Base-by-base conservation (phyloP, 768 basidiomycete genomes). In the Lanmaoa pseudosensibilis region DNA sequence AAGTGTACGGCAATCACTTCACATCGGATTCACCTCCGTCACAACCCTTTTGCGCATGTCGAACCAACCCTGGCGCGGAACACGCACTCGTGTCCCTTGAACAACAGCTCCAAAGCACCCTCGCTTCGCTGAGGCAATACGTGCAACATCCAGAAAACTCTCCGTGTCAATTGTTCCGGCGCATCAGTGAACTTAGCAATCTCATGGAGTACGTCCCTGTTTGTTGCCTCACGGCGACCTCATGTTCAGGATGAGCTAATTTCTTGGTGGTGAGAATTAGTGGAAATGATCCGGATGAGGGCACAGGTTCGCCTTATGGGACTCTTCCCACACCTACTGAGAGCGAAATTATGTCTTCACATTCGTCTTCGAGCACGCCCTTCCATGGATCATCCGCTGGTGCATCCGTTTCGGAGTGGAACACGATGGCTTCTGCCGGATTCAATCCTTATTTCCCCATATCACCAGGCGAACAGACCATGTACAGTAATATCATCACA, bases 401-500 rank as follows among this genome's bases (percentile, higher is more conserved):
- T 63, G 78, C 72, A 55, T 62, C 82, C 53, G 80, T 81, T 39
- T 80, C 83, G 60, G 81, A 87, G 70, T 87, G 85, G 86, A 81
- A 77, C 60, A 75, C 80, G 55, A 75, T 85, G 67, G 64, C 75
- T 37, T 75, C 80, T 23, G 65, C 80, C 30, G 80, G 81, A 33
- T 88, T 86, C 72, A 87, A 85, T 52, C 77, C 87, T 6, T 89
- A 89, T 70, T 89, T 89, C 66, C 82, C 86, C 34, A 75, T 84
- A 57, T 72, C 79, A 41, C 65, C 73, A 49, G 82, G 78, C 62
- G 82, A 84, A 50, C 80, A 82, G 63, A 72, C 69, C 65, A 79
- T 86, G 60, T 85, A 84, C 69, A 77, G 74, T 63, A 81, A 79
- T 60, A 82, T 84, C 63, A 83, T 84, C 63, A 76, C 77, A 62